phyloP scores from a whole-genome alignment of 2,329 filamentous ascomycete genomes.

The Parascedosporium putredinis region DNA sequence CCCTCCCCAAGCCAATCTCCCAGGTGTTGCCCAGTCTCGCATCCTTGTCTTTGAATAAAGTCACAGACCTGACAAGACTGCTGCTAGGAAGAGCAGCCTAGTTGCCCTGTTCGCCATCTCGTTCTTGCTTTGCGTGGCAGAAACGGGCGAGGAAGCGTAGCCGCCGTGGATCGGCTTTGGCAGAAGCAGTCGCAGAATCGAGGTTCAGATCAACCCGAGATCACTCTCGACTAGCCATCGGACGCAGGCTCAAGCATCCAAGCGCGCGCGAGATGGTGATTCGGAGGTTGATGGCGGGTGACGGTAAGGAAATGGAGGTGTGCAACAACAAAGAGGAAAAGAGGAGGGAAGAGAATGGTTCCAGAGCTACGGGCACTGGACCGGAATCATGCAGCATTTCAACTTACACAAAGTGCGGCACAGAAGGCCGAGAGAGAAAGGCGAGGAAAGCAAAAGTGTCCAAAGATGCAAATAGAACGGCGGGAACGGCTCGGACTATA shows the following conservation, averaged over 20 bases:
- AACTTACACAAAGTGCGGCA: constrained; percentile 3
- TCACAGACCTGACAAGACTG: constrained; percentile 5
- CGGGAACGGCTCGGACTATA: neutral
- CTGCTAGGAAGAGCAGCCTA: constrained; percentile 2
- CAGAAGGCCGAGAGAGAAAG: neutral
- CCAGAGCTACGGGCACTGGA: neutral
- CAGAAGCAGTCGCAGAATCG: neutral
- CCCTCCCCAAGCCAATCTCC: too few relatives aligned
- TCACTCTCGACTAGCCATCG: neutral
- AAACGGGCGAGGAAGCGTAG: neutral
- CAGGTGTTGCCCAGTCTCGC: neutral
- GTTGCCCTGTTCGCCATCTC: constrained; percentile 1
- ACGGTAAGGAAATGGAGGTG: too few relatives aligned
- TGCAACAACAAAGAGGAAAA: neutral
- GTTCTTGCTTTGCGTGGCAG: too few relatives aligned
- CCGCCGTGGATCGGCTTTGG: neutral
- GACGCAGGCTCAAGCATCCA: neutral
- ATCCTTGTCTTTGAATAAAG: neutral
- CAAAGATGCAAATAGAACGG: neutral
- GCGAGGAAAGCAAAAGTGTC: too few relatives aligned
- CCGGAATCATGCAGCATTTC: neutral
- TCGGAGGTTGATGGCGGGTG: neutral
- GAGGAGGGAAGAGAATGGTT: neutral
- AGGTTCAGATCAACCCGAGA: neutral
- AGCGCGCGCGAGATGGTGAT: neutral